phyloP scores from a whole-genome alignment of 345 rosid genomes.

The Eucalyptus cladocalyx region DNA sequence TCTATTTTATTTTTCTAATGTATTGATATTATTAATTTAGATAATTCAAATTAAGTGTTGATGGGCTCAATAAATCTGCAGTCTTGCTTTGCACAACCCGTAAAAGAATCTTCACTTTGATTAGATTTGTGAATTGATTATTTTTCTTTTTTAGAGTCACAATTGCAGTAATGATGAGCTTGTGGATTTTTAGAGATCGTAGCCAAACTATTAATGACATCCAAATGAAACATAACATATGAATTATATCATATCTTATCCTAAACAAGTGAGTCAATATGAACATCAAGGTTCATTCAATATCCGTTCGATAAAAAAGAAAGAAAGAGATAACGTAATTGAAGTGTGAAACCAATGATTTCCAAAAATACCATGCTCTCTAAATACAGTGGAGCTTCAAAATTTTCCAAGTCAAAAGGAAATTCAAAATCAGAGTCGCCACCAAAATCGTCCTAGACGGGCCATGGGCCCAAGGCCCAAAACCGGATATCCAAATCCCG shows the following conservation, averaged over 20 bases:
- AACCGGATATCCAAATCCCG: neutral
- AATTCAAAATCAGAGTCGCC: neutral
- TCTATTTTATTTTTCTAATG: neutral
- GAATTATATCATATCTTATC: neutral
- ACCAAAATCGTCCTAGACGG: neutral
- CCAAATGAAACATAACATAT: neutral
- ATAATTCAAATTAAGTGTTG: neutral
- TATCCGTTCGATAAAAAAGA: neutral
- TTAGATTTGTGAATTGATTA: neutral
- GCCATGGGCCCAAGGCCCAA: neutral
- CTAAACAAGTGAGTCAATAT: neutral
- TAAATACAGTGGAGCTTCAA: neutral
- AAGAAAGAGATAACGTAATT: fast-evolving
- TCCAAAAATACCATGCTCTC: neutral
- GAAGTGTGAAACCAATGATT: neutral
- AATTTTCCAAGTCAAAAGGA: neutral
- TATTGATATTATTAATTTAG: neutral
- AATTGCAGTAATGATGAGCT: neutral
- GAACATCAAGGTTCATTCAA: neutral
- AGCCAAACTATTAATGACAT: neutral
- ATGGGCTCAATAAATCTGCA: neutral
- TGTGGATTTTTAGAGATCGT: neutral
- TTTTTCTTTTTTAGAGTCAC: neutral
- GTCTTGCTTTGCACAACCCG: neutral
- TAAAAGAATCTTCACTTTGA: neutral